Percentiles rank a stretch among this genome's conserved stretches.
phyloP scores from a whole-genome alignment of 2,329 filamentous ascomycete genomes.

The Paecilomyces fulvus region DNA sequence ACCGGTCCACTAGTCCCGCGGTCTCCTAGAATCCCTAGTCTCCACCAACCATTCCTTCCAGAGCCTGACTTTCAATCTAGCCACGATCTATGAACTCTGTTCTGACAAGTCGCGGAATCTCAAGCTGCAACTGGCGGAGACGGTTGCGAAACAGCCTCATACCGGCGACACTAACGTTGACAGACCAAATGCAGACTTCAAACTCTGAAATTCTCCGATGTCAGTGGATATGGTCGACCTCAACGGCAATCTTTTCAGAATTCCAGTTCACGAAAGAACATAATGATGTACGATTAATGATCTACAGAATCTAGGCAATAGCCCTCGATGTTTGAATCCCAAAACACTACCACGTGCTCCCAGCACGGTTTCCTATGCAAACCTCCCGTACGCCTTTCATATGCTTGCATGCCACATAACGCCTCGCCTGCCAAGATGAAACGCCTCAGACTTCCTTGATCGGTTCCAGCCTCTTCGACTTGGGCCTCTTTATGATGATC shows the following conservation, averaged over 20 bases:
- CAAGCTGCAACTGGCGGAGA: conserved; percentile 65
- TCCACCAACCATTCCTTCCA: conserved; percentile 59
- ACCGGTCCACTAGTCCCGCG: conserved; percentile 45
- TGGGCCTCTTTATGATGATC: conserved; percentile 63
- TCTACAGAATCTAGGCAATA: background rate
- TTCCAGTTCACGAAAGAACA: background rate
- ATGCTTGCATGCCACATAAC: background rate
- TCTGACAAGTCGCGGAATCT: conserved; percentile 63
- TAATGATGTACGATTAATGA: background rate
- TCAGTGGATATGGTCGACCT: background rate
- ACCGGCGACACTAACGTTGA: conserved; percentile 56
- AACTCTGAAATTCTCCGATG: conserved; percentile 44
- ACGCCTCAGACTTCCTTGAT: conserved; percentile 13
- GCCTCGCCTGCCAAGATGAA: conserved; percentile 4
- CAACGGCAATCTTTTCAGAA: background rate
- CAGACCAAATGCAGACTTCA: conserved; percentile 65
- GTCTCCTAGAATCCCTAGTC: conserved; percentile 59
- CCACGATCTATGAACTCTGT: conserved; percentile 85
- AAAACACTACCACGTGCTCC: background rate
- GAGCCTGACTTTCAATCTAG: conserved; percentile 78
- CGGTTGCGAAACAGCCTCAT: conserved; percentile 53
- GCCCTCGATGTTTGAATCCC: background rate
- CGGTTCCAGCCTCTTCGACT: conserved; percentile 13
- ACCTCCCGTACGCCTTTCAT: background rate
- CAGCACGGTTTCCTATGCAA: background rate